Evolutionary conservation across 1,284 basidiomycete species (phyloP).

Genomic region (Sanghuangporus weigelae): DNA sequence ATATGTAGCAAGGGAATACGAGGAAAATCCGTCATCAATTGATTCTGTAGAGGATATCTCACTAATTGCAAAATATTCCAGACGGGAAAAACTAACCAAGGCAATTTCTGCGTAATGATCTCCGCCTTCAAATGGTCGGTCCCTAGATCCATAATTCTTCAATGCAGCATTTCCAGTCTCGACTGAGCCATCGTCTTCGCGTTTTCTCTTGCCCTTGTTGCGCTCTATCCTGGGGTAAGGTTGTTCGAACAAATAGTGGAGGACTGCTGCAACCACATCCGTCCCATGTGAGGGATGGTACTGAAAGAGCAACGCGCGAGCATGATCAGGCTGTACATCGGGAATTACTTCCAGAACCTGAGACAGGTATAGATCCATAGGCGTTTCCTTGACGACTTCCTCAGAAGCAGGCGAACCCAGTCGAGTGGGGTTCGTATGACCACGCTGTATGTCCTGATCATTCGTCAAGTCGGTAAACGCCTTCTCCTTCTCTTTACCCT

Average conservation of each 20-base stretch:
- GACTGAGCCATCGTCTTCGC: conserved; percentile 23
- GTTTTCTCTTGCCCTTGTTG: conserved; percentile 41
- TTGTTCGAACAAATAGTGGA: conserved; percentile 59
- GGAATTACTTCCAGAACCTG: conserved; percentile 63
- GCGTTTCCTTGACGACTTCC: not conserved
- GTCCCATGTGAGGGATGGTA: conserved; percentile 29
- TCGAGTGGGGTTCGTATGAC: not conserved
- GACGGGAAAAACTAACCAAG: conserved; percentile 35
- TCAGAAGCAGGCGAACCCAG: not conserved
- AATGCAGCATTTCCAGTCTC: conserved; percentile 27
- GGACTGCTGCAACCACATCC: conserved; percentile 44
- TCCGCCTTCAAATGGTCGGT: conserved; percentile 37
- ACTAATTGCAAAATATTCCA: not conserved
- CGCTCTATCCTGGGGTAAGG: conserved; percentile 55
- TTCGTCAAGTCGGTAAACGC: not conserved
- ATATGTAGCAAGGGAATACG: conserved; percentile 49
- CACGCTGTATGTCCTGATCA: not conserved
- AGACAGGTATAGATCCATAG: conserved; percentile 29
- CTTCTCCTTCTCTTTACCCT: not conserved
- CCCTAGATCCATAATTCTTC: conserved; percentile 46
- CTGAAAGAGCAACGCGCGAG: conserved; percentile 38
- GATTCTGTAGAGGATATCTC: conserved; percentile 32
- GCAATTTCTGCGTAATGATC: conserved; percentile 43
- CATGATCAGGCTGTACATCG: conserved; percentile 53
- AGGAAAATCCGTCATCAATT: conserved; percentile 53